phyloP scores from a whole-genome alignment of 352 stramenopile species.

The Pythium utonaiense region DNA sequence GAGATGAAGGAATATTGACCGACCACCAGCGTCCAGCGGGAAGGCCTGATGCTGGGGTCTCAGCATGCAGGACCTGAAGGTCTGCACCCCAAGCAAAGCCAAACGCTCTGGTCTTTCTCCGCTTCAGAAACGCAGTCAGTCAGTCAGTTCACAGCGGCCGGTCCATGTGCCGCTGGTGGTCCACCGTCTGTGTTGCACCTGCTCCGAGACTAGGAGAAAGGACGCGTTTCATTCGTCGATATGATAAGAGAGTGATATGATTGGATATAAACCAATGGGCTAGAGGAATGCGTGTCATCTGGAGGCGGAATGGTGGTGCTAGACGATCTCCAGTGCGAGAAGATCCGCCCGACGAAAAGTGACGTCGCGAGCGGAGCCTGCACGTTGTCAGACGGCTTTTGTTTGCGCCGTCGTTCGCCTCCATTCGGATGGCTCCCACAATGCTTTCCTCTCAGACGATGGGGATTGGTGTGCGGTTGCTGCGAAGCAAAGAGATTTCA shows the following conservation, averaged over 20 bases:
- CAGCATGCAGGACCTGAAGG: too few species aligned
- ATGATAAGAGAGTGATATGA: too few species aligned
- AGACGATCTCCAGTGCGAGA: neutral
- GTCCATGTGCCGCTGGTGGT: neutral
- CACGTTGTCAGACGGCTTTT: neutral
- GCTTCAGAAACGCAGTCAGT: neutral
- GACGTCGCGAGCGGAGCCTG: neutral
- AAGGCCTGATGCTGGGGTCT: too few species aligned
- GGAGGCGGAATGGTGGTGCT: neutral
- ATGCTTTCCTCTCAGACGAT: too few species aligned
- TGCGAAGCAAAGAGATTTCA: too few species aligned
- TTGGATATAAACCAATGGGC: neutral
- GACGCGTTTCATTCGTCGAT: too few species aligned
- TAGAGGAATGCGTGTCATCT: neutral
- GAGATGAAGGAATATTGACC: too few species aligned
- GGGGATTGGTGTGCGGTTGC: too few species aligned
- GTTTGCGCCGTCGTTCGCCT: neutral
- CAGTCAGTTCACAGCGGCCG: neutral
- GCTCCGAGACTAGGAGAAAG: too few species aligned
- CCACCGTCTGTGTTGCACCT: constrained; percentile 13
- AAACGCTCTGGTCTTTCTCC: neutral
- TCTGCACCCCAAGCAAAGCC: too few species aligned
- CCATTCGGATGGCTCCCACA: too few species aligned
- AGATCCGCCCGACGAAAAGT: neutral
- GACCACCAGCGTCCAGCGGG: neutral